Base-by-base conservation (phyloP, 176 grass and related monocot species). In the Raddia distichophylla region DNA sequence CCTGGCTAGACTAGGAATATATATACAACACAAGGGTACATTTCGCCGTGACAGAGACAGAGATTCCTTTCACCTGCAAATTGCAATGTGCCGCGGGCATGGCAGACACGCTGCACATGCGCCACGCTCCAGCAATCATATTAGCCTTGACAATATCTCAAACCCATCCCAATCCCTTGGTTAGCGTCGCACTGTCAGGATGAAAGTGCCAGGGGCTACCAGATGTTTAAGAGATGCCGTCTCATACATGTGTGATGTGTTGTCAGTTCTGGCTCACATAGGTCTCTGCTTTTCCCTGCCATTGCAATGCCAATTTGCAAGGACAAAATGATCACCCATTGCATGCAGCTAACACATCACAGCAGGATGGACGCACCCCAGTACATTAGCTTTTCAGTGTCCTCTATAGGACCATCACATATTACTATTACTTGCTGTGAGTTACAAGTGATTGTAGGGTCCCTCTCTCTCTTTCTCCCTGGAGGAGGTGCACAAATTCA, bases 1-100 rank as follows among this genome's bases (percentile, higher is more conserved):
- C 52, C 9, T 84, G 43, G 17, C 43, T 20, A 68, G 54, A 75
- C 73, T n/a, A 19, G 52, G 82, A 77, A 84, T 77, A 59, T 64
- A 20, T 60, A 27, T 27, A 27, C 27, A 27, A 27, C 27, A 40
- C 37, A 20, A 4, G 44, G 53, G 69, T 0, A 62, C 54, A 77
- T 70, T 58, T 53, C 37, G 74, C 64, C 48, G 37, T 61, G 83
- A 71, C 60, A 74, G 27, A n/a, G 43, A 69, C 73, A 43, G 27
- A 27, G 43, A 77, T 84, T 69, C 73, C 64, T 70, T 52, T 2
- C 22, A 32, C 68, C 74, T 85, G 64, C 73, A 69, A 10, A 69
- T 43, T 40, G 33, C 73, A 69, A 10, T 77, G 54, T 40, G 33
- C 52, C 47, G 32, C 16, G 40, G 10, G 71, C 52, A 19, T 50